Base-by-base conservation (phyloP, 2,329 filamentous ascomycete species). In the Colletotrichum godetiae region DNA sequence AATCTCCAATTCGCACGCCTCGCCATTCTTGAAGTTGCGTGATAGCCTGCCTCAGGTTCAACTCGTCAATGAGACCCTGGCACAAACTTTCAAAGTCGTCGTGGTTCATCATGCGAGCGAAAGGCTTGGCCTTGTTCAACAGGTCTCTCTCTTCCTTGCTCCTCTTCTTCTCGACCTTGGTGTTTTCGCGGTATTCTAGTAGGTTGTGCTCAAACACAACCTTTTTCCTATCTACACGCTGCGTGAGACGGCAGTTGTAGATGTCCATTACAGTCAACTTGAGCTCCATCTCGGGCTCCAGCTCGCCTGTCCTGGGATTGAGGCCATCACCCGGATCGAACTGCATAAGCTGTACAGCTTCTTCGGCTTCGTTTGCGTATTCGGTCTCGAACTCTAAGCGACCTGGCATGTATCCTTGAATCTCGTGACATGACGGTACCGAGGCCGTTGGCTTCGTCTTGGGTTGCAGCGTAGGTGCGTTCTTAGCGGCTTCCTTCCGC, bases 191-290 rank as follows among this genome's bases (percentile, higher is more conserved):
- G 79, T 99, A 99, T 68, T 99, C 96, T 4, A 99, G 87, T 33
- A 99, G 87, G 73, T 94, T 94, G 82, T 99, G 97, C 80, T 98
- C 95, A 78, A 99, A 98, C 6, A 99, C 93, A 63, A 98, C 93
- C 85, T 97, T 97, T 84, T 99, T 99, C 58, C 97, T 90, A 79
- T 98, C 96, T 7, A 96, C 96, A 76, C 97, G 92, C 70, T 95
- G 93, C 2, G 95, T 98, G 22, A 99, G 86, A 5, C 95, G 92
- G 71, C 93, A 93, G 80, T 99, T 99, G 87, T 99, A 99, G 63
- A 99, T 97, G 76, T 98, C 95, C 92, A 99, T 98, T 24, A 99
- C 95, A 0, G 95, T 98, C 85, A 98, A 91, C 87, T 99, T 99
- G 58, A 99, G 89, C 76, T 98, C 95, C 89, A 98, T 97, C 82